These are phyloP conservation scores for Chalaropsis thielavioides DNA, from an alignment of 2,329 filamentous ascomycete species.

Conservation along the genomic window DNA sequence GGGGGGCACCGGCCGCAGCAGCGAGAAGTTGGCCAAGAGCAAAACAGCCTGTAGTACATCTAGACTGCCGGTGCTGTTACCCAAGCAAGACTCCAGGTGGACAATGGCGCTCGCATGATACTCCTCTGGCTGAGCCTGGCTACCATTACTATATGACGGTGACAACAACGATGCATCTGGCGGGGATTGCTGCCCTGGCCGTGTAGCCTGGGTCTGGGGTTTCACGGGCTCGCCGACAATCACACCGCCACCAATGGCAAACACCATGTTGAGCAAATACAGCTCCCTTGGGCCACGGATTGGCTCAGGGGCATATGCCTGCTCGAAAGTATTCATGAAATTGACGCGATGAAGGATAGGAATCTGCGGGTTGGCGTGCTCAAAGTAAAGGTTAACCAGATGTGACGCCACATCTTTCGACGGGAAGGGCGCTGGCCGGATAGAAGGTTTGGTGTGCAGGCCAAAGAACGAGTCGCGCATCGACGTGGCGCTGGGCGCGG, in stretches of 20 bases:
- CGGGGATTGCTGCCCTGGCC: slow-evolving; percentile 20
- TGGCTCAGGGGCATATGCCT: slow-evolving; percentile 56
- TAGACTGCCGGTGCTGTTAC: slow-evolving; percentile 71
- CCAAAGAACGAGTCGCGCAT: slow-evolving; percentile 97
- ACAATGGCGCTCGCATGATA: slow-evolving; percentile 92
- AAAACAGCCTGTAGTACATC: slow-evolving; percentile 91
- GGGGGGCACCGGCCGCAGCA: slow-evolving; percentile 79
- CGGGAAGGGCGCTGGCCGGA: slow-evolving; percentile 74
- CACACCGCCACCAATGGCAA: slow-evolving; percentile 87
- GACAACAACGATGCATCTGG: slow-evolving; percentile 19
- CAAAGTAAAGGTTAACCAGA: slow-evolving; percentile 76
- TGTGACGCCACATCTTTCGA: slow-evolving; percentile 56
- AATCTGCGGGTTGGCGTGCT: slow-evolving; percentile 92
- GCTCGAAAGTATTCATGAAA: slow-evolving; percentile 78
- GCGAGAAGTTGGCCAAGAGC: slow-evolving; percentile 76
- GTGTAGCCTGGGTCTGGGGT: slow-evolving; percentile 30
- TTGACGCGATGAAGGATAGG: slow-evolving; percentile 79
- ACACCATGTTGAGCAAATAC: slow-evolving; percentile 95
- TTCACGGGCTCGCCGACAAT: slow-evolving; percentile 56
- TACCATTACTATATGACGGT: slow-evolving; percentile 22
- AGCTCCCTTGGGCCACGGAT: slow-evolving; percentile 61
- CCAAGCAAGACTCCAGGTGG: slow-evolving; percentile 76
- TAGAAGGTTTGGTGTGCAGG: slow-evolving; percentile 78
- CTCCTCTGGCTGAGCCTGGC: slow-evolving; percentile 69
- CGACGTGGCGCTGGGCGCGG: slow-evolving; percentile 41